Evolutionary conservation across 495 filamentous ascomycete species (phyloP).

Genomic region (Neurospora sublineolata): DNA sequence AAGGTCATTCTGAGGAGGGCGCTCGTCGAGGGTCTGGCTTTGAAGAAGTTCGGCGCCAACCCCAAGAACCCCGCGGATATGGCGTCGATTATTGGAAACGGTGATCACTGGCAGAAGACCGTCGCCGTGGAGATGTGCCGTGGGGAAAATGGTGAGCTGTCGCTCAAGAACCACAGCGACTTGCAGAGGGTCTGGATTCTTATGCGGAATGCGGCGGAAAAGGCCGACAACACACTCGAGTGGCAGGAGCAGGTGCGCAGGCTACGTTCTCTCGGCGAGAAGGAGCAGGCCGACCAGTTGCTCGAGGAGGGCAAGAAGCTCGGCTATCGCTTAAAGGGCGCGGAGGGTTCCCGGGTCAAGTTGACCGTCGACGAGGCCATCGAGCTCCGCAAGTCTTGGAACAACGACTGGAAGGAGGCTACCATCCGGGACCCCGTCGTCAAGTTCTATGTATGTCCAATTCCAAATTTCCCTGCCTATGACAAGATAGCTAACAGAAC

Average conservation of each 20-base stretch:
- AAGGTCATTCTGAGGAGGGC: slow-evolving; percentile 43
- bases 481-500: background rate
- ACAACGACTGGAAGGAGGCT: slow-evolving; percentile 40
- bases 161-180: slow-evolving; percentile 8
- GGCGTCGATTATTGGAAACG: background rate
- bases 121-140: slow-evolving; percentile 6
- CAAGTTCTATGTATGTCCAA: slow-evolving; percentile 53
- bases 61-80: slow-evolving; percentile 13
- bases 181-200: slow-evolving; percentile 1
- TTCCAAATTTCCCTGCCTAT: background rate
- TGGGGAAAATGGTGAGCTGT: slow-evolving; percentile 14
- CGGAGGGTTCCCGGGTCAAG: background rate
- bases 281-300: slow-evolving; percentile 1
- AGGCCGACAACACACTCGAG: background rate
- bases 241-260: background rate
- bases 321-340: background rate
- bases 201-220: background rate
- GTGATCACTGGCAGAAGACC: slow-evolving; percentile 3
- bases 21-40: slow-evolving; percentile 47
- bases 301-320: background rate
- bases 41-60: slow-evolving; percentile 29
- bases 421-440: slow-evolving; percentile 45
- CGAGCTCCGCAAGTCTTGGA: slow-evolving; percentile 26
- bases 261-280: background rate
- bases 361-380: slow-evolving; percentile 17